phyloP scores from a whole-genome alignment of 768 basidiomycete species.

The Pleurotus pulmonarius region DNA sequence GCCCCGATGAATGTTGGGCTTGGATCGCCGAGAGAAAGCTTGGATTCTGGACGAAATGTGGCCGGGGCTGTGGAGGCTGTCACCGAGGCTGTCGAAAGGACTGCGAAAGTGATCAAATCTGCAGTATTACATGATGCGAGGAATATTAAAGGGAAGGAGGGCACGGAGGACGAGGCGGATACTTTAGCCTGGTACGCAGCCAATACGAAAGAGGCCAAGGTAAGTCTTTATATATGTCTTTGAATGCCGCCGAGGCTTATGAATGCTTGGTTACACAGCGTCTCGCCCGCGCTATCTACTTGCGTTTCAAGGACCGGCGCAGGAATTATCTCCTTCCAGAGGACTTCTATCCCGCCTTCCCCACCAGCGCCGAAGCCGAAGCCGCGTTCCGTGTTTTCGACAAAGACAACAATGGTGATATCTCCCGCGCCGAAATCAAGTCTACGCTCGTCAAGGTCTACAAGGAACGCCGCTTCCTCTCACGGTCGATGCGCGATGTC shows the following conservation, averaged over 20 bases:
- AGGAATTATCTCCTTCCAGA: conserved; percentile 59
- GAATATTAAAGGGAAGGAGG: conserved; percentile 53
- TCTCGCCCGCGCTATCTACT: conserved; percentile 66
- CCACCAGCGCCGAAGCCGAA: conserved; percentile 49
- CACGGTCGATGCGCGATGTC: conserved; percentile 75
- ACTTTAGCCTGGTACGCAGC: conserved; percentile 50
- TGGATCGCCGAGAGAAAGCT: background rate
- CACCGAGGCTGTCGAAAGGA: conserved; percentile 44
- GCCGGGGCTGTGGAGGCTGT: conserved; percentile 16
- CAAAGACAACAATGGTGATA: conserved; percentile 72
- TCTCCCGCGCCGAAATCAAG: conserved; percentile 75
- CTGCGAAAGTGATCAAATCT: conserved; percentile 64
- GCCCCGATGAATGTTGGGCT: background rate
- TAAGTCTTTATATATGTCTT: conserved; percentile 16
- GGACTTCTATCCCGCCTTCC: conserved; percentile 71
- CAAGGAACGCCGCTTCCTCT: conserved; percentile 74
- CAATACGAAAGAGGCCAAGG: conserved; percentile 66
- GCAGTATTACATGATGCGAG: conserved; percentile 75
- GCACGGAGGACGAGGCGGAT: conserved; percentile 23
- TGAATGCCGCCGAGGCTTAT: background rate
- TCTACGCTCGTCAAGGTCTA: conserved; percentile 63
- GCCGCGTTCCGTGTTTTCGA: conserved; percentile 76
- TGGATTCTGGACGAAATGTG: background rate
- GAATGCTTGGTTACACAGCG: conserved; percentile 32
- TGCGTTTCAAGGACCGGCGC: conserved; percentile 50